Base-by-base conservation (phyloP, 2,329 filamentous ascomycete genomes). In the Pyrenochaeta sp. region DNA sequence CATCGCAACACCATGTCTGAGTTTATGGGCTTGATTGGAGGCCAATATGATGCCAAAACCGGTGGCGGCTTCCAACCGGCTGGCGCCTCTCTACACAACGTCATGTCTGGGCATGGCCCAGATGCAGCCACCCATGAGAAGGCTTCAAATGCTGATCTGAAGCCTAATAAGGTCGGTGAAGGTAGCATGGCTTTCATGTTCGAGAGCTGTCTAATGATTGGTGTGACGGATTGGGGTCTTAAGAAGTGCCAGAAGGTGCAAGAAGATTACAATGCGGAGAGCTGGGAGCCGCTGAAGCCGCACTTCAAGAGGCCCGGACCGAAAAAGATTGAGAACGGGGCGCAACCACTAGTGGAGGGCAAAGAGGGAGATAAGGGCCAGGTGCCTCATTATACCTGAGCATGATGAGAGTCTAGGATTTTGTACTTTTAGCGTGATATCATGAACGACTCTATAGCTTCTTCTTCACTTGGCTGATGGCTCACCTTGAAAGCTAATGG, bases 241-340 rank as follows among this genome's bases (percentile, higher is more conserved):
- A 89, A 87, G 75, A 85, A 86, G 61, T 94, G 88, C 72, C 78
- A 83, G 69, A 91, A 91, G 77, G 85, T 91, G 40, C 89, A 91
- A 79, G 83, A 87, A 64, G 86, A 86, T 55, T 96, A 95, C 72
- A 93, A 88, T 72, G 86, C 88, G 56, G 90, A 96, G 81, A 93
- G 91, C 74, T 97, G 92, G 92, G 88, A 80, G 66, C 76, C 78
- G 13, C 61, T 84, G 64, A 82, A 82, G 69, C 72, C 81, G 57
- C 79, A 79, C 53, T 84, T 84, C 55, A 74, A 69, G 65, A 64
- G 68, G 53, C 67, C 67, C 19, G 63, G 61, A 2, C 62, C 64
- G 6, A 61, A 61, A 54, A 72, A 72, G 57, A 70, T 73, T 32
- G 66, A 69, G 8, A 72, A 73, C 54, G 64, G 69, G 3, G 65